Conservation (phyloP, 345 rosid genomes). For the Moricandia moricandioides region DNA sequence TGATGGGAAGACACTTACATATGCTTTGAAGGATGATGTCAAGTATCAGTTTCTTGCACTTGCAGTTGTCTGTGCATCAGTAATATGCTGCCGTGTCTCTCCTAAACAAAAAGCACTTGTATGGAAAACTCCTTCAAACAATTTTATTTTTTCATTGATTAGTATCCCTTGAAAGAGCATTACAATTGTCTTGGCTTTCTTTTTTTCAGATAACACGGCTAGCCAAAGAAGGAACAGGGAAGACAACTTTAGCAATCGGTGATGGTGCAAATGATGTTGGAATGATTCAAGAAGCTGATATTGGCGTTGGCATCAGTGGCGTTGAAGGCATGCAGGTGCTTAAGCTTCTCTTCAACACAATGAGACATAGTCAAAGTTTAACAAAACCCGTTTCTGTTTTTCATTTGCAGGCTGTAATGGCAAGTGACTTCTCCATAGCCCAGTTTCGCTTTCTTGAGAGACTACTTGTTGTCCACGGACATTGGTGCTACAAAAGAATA, state of each 20-base stretch:
- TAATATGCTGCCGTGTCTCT: constrained; percentile 80
- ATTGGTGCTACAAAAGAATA: constrained; percentile 81
- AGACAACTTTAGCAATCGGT: constrained; percentile 77
- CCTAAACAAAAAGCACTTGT: constrained; percentile 83
- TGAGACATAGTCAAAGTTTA: background rate
- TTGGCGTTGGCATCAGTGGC: constrained; percentile 95
- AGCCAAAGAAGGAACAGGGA: constrained; percentile 66
- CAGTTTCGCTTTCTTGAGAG: constrained; percentile 73
- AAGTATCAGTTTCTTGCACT: constrained; percentile 59
- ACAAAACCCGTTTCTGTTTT: too few relatives aligned
- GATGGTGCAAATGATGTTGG: constrained; percentile 99
- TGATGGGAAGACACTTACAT: constrained; percentile 65
- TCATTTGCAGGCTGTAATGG: constrained; percentile 73
- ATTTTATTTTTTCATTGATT: background rate
- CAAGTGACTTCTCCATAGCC: constrained; percentile 75
- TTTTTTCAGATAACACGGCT: constrained; percentile 56
- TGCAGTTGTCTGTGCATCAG: constrained; percentile 74
- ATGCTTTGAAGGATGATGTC: constrained; percentile 49
- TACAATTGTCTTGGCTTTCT: background rate
- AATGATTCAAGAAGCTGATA: constrained; percentile 99
- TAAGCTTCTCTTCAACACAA: background rate
- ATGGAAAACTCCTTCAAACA: constrained; percentile 10
- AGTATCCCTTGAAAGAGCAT: background rate
- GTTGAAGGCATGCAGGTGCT: constrained; percentile 98
- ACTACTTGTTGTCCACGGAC: constrained; percentile 75